phyloP scores from a whole-genome alignment of 176 grass and related monocot genomes.

The Zoysia japonica region DNA sequence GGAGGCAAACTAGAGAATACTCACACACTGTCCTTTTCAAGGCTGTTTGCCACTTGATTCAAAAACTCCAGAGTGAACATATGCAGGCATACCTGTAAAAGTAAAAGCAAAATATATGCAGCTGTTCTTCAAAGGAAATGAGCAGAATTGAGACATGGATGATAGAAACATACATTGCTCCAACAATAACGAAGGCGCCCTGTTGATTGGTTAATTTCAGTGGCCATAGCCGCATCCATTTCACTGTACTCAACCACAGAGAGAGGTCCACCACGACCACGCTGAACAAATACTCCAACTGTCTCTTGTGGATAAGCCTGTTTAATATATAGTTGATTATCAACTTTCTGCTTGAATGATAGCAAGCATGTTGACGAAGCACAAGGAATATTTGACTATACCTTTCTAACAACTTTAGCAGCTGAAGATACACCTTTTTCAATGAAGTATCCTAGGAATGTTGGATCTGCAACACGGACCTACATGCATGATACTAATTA shows the following conservation, averaged over 20 bases:
- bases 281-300: constrained; percentile 98
- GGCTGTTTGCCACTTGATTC: constrained; percentile 85
- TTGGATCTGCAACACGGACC: constrained; percentile 96
- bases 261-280: constrained; percentile 81
- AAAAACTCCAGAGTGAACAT: constrained; percentile 92
- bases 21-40: constrained; percentile 96
- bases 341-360: background rate
- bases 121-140: background rate
- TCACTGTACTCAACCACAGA: constrained; percentile 89
- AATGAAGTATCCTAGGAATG: constrained; percentile 96
- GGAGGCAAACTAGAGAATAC: constrained; percentile 34
- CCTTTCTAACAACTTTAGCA: constrained; percentile 95
- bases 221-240: constrained; percentile 87
- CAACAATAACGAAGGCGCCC: constrained; percentile 96
- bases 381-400: constrained; percentile 37
- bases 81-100: constrained; percentile 73
- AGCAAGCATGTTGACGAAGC: constrained; percentile 5
- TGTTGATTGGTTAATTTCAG: constrained; percentile 96
- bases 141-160: constrained; percentile 1
- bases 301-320: constrained; percentile 99
- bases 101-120: background rate
- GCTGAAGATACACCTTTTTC: constrained; percentile 85
- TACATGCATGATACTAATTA: constrained; percentile 48
- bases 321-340: constrained; percentile 31
- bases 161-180: constrained; percentile 87